Evolutionary conservation across 208 protist species (phyloP), one percentile per base, ranked within the genome.

Genomic region (Trypanosoma brucei): DNA sequence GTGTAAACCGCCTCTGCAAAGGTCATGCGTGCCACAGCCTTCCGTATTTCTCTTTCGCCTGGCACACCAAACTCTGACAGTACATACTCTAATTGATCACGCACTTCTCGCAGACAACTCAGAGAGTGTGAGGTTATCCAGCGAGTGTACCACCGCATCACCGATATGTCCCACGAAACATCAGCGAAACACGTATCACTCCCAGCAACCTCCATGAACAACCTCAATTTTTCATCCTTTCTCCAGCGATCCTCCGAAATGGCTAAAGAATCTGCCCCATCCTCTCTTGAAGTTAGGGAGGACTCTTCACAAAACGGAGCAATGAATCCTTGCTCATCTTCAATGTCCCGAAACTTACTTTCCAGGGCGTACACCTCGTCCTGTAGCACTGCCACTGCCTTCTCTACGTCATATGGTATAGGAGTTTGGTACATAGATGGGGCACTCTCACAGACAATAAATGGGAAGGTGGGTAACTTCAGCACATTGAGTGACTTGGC

Each of bases 91-190:
- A 94, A 67, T 72, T 83, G 72, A 59, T 91, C 88, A 63, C 77
- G 78, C 50, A 74, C 78, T 56, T 84, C 87, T 69, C 78, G 76
- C 30, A 94, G 64, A 55, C 76, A 73, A 45, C 73, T 81, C 59
- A 94, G 78, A 40, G 83, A 88, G 72, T 94, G 88, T 13, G 84
- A 83, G 8, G 85, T 68, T 0, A 94, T 83, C 84, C 88, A 94
- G 40, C 88, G 88, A 66, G 87, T 79, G 61, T 92, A 90, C 78
- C 84, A 88, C 68, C 88, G 72, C 51, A 94, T 55, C 39, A 86
- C 81, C 11, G 79, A 88, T n/a, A 84, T 78, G 58, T 79, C 73
- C 73, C 78, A 81, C 39, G 84, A 78, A 9, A 94, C 68, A 61
- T 85, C 82, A 6, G 83, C 70, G 57, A 87, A 94, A 36, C 55